phyloP scores from a whole-genome alignment of 140 eudicot species.

The Bidens hawaiensis region DNA sequence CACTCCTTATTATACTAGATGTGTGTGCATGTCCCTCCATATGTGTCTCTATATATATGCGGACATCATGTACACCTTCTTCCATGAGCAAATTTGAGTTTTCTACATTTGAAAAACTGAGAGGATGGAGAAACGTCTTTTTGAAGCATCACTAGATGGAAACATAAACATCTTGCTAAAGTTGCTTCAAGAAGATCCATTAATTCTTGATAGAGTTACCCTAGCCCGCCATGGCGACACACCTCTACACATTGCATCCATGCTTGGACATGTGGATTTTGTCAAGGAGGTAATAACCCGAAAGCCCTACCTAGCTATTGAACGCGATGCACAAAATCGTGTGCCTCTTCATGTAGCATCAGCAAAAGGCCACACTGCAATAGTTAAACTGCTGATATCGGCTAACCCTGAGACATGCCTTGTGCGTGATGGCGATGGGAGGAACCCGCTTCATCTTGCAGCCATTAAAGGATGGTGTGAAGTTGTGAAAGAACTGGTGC shows the following conservation, averaged over 20 bases:
- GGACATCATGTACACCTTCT: too few species aligned
- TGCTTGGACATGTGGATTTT: constrained; percentile 33
- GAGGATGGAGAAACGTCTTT: constrained; percentile 27
- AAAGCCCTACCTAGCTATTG: constrained; percentile 31
- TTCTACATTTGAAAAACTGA: background rate
- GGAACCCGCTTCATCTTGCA: constrained; percentile 44
- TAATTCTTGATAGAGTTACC: constrained; percentile 38
- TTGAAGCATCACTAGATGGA: constrained; percentile 38
- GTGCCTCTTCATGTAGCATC: constrained; percentile 58
- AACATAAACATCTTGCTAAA: background rate
- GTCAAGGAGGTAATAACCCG: constrained; percentile 19
- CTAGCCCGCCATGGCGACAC: constrained; percentile 9
- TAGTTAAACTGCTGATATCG: constrained; percentile 10
- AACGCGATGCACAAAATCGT: constrained; percentile 31
- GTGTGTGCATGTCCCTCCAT: too few species aligned
- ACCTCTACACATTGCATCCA: constrained; percentile 49
- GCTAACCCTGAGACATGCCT: constrained; percentile 30
- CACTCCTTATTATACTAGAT: too few species aligned
- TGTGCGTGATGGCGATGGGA: constrained; percentile 33
- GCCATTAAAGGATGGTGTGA: constrained; percentile 41
- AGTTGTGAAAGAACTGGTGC: constrained; percentile 35
- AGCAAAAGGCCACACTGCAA: constrained; percentile 34
- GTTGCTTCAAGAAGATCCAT: constrained; percentile 40
- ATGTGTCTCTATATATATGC: too few species aligned
- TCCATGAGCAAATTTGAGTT: background rate